Percentiles rank a stretch among this genome's conserved stretches.
phyloP scores from a whole-genome alignment of 495 filamentous ascomycete species.

The Xylaria palmicola region DNA sequence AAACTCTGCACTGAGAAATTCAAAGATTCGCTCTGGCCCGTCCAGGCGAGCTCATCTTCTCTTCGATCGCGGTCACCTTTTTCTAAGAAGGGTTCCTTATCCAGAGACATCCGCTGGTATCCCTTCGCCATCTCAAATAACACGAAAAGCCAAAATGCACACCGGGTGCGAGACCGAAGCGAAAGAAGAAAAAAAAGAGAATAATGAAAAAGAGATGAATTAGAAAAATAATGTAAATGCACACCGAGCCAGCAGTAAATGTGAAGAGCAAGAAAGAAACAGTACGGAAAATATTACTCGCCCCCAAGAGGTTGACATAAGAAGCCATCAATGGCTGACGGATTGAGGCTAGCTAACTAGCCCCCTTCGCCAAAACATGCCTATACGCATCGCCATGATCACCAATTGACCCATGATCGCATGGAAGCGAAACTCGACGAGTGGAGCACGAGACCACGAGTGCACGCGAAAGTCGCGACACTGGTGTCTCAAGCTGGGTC shows the following conservation, averaged over 20 bases:
- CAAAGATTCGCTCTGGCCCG: constrained; percentile 9
- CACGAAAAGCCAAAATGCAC: constrained; percentile 33
- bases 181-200: constrained; percentile 14
- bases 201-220: background rate
- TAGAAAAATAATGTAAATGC: constrained; percentile 1
- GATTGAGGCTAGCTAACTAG: too few relatives aligned
- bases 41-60: constrained; percentile 21
- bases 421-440: background rate
- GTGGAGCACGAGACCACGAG: background rate
- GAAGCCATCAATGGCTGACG: too few relatives aligned
- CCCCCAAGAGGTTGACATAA: too few relatives aligned
- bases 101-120: constrained; percentile 36
- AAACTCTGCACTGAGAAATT: constrained; percentile 13
- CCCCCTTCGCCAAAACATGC: background rate
- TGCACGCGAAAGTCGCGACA: constrained; percentile 7
- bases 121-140: constrained; percentile 29
- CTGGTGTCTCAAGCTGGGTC: constrained; percentile 12
- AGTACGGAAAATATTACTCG: background rate
- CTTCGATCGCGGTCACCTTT: constrained; percentile 23
- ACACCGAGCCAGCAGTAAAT: constrained; percentile 25
- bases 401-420: background rate
- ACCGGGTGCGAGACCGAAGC: constrained; percentile 38
- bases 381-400: background rate
- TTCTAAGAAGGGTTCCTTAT: constrained; percentile 38
- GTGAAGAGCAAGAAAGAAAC: constrained; percentile 13